phyloP scores from a whole-genome alignment of 345 rosid genomes.

The Salix udensis region DNA sequence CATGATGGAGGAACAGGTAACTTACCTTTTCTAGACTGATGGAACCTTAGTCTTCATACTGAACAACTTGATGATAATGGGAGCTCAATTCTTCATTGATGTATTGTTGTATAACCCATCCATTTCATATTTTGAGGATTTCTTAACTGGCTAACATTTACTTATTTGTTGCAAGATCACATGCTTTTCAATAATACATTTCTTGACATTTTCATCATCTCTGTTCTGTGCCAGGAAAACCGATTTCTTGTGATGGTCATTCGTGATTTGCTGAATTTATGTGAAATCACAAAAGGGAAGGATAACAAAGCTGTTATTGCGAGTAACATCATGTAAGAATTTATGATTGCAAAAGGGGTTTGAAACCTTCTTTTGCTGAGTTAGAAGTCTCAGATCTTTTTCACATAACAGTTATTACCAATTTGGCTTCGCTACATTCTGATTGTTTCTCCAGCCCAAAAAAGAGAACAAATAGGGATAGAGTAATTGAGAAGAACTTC shows the following conservation, averaged over 20 bases:
- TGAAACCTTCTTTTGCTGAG: neutral
- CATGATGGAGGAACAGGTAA: constrained; percentile 98
- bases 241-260: constrained; percentile 98
- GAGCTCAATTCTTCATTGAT: neutral
- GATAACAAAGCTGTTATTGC: constrained; percentile 99
- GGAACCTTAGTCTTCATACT: neutral
- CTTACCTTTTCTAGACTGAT: neutral
- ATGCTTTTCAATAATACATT: neutral
- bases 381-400: neutral
- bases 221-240: constrained; percentile 67
- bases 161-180: neutral
- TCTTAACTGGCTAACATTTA: neutral
- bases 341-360: neutral
- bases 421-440: neutral
- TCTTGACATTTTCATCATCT: constrained; percentile 1
- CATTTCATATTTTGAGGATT: neutral
- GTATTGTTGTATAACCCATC: neutral
- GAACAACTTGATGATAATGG: neutral
- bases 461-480: neutral
- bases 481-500: neutral
- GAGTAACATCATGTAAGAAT: constrained; percentile 93
- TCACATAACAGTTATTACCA: neutral
- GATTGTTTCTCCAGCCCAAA: neutral
- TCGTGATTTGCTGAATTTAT: constrained; percentile 87
- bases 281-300: constrained; percentile 96